phyloP scores from a whole-genome alignment of 805 yeast genomes.

The Maudiozyma serrabonitensis region DNA sequence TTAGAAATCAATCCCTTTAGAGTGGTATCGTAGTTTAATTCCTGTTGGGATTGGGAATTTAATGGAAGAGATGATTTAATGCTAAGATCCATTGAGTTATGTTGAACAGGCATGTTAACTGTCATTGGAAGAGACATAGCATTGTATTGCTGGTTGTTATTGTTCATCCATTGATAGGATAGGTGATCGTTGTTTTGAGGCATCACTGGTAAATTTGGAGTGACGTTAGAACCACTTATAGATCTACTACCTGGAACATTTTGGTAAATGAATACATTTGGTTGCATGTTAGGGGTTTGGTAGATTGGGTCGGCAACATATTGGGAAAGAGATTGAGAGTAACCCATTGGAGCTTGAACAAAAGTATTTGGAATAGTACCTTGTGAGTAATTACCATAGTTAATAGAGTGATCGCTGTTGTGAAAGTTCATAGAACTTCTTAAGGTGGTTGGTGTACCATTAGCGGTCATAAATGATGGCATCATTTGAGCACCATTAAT shows the following conservation, averaged over 20 bases:
- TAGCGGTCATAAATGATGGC: neutral
- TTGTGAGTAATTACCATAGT: neutral
- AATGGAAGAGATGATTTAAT: neutral
- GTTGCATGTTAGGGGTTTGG: conserved; percentile 1
- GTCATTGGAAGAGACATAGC: neutral
- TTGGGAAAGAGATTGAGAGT: neutral
- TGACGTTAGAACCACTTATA: neutral
- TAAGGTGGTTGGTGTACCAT: neutral
- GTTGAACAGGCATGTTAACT: neutral
- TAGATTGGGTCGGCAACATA: conserved; percentile 1
- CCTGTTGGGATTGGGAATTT: neutral
- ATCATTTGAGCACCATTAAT: neutral
- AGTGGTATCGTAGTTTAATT: neutral
- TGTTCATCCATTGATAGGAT: neutral
- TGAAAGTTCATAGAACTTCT: neutral
- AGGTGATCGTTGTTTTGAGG: neutral
- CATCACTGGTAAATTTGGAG: neutral
- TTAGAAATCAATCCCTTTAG: neutral
- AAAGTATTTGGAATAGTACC: neutral
- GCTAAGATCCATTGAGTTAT: neutral
- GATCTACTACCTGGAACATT: conserved; percentile 1
- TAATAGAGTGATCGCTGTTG: neutral
- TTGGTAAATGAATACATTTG: neutral
- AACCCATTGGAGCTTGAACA: neutral
- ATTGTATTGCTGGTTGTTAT: neutral